Evolutionary conservation across 257 asterid genomes (phyloP), one percentile per base, ranked within the genome.

Genomic region (Solanum chaucha): DNA sequence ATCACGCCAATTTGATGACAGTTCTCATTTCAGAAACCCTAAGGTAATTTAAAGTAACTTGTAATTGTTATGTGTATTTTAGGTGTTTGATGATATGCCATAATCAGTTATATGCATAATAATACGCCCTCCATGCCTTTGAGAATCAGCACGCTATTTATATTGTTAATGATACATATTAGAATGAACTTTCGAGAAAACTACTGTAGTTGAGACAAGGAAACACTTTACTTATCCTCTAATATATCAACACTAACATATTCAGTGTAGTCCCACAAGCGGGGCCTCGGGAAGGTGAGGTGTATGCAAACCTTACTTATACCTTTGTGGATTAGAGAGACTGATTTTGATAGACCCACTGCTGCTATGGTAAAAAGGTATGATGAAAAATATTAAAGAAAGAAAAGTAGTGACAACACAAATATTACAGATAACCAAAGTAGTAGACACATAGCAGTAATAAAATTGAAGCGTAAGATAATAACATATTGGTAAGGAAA

Each of bases 31-130:
- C 92, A 90, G 88, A 91, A 93, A 91, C 91, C 90, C 90, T 26
- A 94, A 92, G 97, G 99, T 96, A 90, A 72, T 70, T 28, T 40
- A 13, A 20, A 41, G 24, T 40, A 81, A 58, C 8, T 55, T 55
- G 65, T 55, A 82, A 5, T n/a, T 48, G 3, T 41, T 75, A 59
- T 86, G 32, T 77, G 87, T 78, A 82, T 4, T 20, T 40, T 51
- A 44, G 20, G 75, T 90, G 97, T 92, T 94, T 88, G 95, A 89
- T 90, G 44, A 84, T 86, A 91, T 93, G 94, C 36, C 93, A 5
- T 35, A 88, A 72, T 59, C 86, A 89, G 19, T 81, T 48, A 48
- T 48, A 44, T 71, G 71, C n/a, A n/a, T 65, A 59, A n/a, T 65
- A 59, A 59, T 59, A 9, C 11, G 6, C 6, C n/a, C 3, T 68